A percentile compares a stretch with the other conserved stretches of the same genome.
Evolutionary conservation across 345 rosid species (phyloP).

Genomic region (Heritiera littoralis): DNA sequence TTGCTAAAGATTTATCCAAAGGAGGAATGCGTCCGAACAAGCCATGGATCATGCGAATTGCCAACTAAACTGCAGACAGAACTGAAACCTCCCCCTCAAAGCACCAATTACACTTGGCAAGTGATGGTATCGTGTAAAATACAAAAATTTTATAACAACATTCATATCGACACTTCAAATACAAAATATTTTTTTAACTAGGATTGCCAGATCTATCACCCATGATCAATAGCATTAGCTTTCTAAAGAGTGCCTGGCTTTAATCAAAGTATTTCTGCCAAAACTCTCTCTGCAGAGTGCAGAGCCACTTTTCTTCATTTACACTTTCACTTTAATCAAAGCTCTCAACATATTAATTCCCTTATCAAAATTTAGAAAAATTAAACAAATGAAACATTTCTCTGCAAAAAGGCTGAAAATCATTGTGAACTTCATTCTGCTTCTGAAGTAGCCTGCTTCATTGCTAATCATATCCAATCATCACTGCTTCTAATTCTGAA

Average conservation of each 20-base stretch:
- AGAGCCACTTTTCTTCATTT: not conserved
- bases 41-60: not conserved
- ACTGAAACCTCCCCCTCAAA: not conserved
- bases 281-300: not conserved
- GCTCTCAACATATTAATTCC: too few species aligned
- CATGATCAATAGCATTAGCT: not conserved
- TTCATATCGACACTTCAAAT: too few species aligned
- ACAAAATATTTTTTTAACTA: too few species aligned
- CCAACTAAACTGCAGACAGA: not conserved
- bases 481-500: conserved; percentile 1
- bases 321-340: conserved; percentile 14
- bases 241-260: not conserved
- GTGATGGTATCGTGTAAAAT: too few species aligned
- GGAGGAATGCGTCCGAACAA: not conserved
- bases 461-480: conserved; percentile 2
- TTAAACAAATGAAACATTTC: not conserved
- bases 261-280: not conserved
- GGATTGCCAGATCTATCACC: not conserved
- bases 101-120: too few species aligned
- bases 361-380: not conserved
- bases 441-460: conserved; percentile 7
- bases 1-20: not conserved
- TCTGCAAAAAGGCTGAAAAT: conserved; percentile 1
- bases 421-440: not conserved
- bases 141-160: too few species aligned